These are phyloP conservation scores for Alternaria dauci DNA, from an alignment of 2,329 filamentous ascomycete genomes.

Conservation along the genomic window DNA sequence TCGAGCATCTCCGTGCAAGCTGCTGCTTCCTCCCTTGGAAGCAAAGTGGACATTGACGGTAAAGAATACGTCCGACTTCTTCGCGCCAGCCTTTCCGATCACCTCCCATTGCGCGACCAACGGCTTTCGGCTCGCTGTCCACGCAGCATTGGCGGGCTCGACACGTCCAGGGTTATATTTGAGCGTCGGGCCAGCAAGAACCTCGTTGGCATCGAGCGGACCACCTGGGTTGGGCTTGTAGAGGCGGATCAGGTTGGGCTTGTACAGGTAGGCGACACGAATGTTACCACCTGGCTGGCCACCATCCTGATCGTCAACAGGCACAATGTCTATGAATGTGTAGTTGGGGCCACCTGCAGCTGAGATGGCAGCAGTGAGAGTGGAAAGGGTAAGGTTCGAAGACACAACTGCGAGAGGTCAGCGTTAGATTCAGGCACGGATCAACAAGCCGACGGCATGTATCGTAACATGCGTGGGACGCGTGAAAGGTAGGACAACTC, in stretches of 20 bases:
- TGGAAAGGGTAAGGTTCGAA: constrained; percentile 67
- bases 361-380: constrained; percentile 64
- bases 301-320: constrained; percentile 68
- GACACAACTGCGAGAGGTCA: constrained; percentile 49
- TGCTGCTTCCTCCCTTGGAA: constrained; percentile 71
- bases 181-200: constrained; percentile 66
- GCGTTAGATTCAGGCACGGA: background rate
- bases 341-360: constrained; percentile 62
- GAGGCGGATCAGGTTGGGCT: constrained; percentile 66
- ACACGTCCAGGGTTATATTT: constrained; percentile 75
- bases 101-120: constrained; percentile 72
- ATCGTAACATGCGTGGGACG: background rate
- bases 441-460: background rate
- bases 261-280: constrained; percentile 74
- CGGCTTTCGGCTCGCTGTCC: constrained; percentile 70
- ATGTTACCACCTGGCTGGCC: constrained; percentile 76
- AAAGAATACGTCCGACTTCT: constrained; percentile 62
- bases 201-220: constrained; percentile 63
- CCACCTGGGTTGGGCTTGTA: constrained; percentile 66
- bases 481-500: background rate
- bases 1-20: constrained; percentile 70
- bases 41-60: constrained; percentile 76
- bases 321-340: constrained; percentile 66
- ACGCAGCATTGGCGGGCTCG: constrained; percentile 68
- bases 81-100: constrained; percentile 57